A percentile compares a stretch with the other conserved stretches of the same genome.
phyloP scores from a whole-genome alignment of 177 flowering plant species.

The Vitis hybrid region DNA sequence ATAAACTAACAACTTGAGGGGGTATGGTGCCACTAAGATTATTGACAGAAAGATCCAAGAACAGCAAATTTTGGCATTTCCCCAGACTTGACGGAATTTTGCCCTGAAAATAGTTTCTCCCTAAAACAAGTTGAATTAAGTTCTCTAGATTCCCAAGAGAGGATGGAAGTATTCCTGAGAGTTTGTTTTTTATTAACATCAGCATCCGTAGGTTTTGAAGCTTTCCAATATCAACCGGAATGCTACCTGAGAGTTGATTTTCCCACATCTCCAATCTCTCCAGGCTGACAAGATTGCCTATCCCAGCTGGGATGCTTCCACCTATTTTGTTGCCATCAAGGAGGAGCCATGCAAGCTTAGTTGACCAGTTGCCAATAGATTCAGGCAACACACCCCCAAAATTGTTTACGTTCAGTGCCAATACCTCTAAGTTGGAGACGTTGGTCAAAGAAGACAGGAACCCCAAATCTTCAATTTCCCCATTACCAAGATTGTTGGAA shows the following conservation, averaged over 20 bases:
- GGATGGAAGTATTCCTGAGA: slow-evolving; percentile 27
- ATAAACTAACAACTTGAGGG: not conserved
- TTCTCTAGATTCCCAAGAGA: slow-evolving; percentile 23
- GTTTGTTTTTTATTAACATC: not conserved
- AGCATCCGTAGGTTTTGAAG: slow-evolving; percentile 7
- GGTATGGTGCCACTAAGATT: slow-evolving; percentile 21
- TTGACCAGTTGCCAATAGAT: slow-evolving; percentile 14
- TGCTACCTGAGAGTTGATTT: slow-evolving; percentile 7
- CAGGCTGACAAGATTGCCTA: not conserved
- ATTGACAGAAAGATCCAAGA: slow-evolving; percentile 10
- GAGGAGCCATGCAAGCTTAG: not conserved
- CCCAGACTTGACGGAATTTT: slow-evolving; percentile 21
- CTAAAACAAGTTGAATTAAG: slow-evolving; percentile 1
- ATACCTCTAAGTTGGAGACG: not conserved
- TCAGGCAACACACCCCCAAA: slow-evolving; percentile 18
- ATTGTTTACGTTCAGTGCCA: slow-evolving; percentile 6
- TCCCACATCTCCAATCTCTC: not conserved
- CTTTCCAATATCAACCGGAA: slow-evolving; percentile 7
- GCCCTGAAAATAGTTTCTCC: slow-evolving; percentile 14
- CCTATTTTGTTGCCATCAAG: not conserved
- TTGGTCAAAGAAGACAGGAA: slow-evolving; percentile 13
- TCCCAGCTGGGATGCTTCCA: not conserved
- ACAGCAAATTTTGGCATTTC: slow-evolving; percentile 10
- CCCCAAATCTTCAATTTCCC: slow-evolving; percentile 6
- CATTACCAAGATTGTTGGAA: slow-evolving; percentile 17